Evolutionary conservation across 1,139 yeast genomes (phyloP), one percentile per base, ranked within the genome.

Genomic region (Petasospora rhodanensis): DNA sequence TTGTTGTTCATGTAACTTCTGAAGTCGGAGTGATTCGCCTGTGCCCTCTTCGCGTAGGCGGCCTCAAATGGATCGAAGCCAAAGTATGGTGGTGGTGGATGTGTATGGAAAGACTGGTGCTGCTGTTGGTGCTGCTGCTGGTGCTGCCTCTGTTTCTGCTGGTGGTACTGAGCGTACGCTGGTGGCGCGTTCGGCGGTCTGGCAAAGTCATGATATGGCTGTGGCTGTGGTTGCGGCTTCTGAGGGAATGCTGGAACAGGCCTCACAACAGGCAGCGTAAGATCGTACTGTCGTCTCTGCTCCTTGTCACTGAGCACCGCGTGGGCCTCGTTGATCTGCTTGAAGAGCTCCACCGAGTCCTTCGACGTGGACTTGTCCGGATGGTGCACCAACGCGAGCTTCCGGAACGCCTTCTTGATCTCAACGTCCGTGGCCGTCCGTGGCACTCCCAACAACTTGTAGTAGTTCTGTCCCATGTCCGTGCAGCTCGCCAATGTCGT

Each of bases 351-450:
- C 2, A 77, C 76, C 3, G 38, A 28, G 28, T 59, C 61, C 5
- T 74, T 72, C 44, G 73, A 73, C 7, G 22, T 25, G 58, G 87
- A 87, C 62, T 93, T 91, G 61, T 91, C 99, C 1, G 99, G 99
- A 59, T 91, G 99, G 58, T 87, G 71, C 51, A 78, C 79, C 29
- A 89, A 74, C 8, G 98, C 97, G 41, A 87, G 65, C 56, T 79
- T 83, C 42, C 96, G 68, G 58, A 89, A 91, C 12, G 96, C 82
- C 56, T 84, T 84, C 54, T 87, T 84, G 51, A 91, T 79, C 47
- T 85, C 95, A 10, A 64, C 59, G 31, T 81, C 91, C 8, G 70
- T 61, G 4, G 95, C 73, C 3, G 68, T 56, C 44, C 66, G 69
- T 33, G 74, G 73, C 21, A 87, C 79, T 16, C 76, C 73, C 37